Percentiles rank a stretch among this genome's conserved stretches.
These are phyloP conservation scores for Tilletia indica DNA, from an alignment of 1,284 basidiomycete genomes.

Conservation along the genomic window DNA sequence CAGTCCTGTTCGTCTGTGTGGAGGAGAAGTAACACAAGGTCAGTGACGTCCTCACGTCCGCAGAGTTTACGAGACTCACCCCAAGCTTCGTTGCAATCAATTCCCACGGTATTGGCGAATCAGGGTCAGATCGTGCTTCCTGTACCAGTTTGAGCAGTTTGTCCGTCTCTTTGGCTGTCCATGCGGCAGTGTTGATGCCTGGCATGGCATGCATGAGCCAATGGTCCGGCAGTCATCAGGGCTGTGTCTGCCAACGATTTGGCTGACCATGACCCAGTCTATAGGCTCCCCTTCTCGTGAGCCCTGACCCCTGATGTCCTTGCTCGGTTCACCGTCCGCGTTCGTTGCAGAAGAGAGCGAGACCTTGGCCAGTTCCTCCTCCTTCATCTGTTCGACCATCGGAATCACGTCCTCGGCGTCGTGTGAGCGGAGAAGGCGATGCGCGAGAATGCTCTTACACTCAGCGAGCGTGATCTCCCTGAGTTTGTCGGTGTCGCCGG, in stretches of 20 bases:
- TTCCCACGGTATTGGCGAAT: not conserved
- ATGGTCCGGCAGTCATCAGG: conserved; percentile 12
- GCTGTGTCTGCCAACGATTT: not conserved
- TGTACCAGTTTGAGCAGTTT: not conserved
- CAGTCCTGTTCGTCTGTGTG: not conserved
- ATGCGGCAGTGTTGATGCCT: not conserved
- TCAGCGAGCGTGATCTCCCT: not conserved
- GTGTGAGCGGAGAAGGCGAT: conserved; percentile 9
- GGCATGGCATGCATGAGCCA: conserved; percentile 8
- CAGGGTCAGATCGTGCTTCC: not conserved
- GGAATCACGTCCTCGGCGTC: not conserved
- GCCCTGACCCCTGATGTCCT: not conserved
- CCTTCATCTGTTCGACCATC: not conserved
- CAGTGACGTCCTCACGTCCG: not conserved
- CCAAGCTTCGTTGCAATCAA: not conserved
- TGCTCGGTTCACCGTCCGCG: not conserved
- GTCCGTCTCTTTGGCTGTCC: not conserved
- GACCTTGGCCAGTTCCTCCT: not conserved
- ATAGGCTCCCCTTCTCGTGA: not conserved
- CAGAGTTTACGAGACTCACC: not conserved
- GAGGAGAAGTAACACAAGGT: not conserved
- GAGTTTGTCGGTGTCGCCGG: not conserved
- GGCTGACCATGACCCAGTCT: conserved; percentile 1
- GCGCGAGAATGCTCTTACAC: conserved; percentile 5
- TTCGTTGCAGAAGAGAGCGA: not conserved